Conservation (phyloP, 208 protist species). For the Tetramitus jugosus region DNA sequence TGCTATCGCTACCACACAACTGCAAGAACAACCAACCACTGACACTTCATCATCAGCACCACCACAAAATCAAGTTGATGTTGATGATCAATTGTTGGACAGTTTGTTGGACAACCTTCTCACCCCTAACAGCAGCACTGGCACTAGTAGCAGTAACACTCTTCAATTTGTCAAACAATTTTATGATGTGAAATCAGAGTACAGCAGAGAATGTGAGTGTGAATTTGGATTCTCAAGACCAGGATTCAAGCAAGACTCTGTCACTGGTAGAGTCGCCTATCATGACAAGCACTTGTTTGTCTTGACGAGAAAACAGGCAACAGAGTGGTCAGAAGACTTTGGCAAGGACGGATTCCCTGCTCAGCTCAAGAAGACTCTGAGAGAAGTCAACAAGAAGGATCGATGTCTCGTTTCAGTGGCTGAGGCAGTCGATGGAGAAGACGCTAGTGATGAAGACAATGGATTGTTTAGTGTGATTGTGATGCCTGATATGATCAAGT, state of each 20-base stretch:
- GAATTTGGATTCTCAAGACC: background rate
- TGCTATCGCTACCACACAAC: too few relatives aligned
- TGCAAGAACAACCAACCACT: too few relatives aligned
- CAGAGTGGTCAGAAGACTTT: background rate
- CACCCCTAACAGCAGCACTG: too few relatives aligned
- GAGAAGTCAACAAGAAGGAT: background rate
- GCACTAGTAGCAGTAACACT: too few relatives aligned
- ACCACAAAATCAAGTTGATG: too few relatives aligned
- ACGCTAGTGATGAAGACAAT: background rate
- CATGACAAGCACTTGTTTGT: background rate
- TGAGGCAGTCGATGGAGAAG: conserved; percentile 1
- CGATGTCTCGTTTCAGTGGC: background rate
- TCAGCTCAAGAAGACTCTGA: background rate
- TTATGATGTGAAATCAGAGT: too few relatives aligned
- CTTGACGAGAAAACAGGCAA: background rate
- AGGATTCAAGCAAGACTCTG: background rate
- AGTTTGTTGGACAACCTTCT: too few relatives aligned
- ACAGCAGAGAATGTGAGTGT: conserved; percentile 12
- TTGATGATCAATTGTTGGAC: too few relatives aligned
- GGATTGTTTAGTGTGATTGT: background rate
- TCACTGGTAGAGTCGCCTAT: background rate
- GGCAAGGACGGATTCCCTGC: background rate
- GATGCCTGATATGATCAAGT: background rate
- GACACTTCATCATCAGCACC: too few relatives aligned
- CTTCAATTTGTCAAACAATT: too few relatives aligned